These are phyloP conservation scores for Moricandia moricandioides DNA, from an alignment of 345 rosid genomes.

Conservation along the genomic window DNA sequence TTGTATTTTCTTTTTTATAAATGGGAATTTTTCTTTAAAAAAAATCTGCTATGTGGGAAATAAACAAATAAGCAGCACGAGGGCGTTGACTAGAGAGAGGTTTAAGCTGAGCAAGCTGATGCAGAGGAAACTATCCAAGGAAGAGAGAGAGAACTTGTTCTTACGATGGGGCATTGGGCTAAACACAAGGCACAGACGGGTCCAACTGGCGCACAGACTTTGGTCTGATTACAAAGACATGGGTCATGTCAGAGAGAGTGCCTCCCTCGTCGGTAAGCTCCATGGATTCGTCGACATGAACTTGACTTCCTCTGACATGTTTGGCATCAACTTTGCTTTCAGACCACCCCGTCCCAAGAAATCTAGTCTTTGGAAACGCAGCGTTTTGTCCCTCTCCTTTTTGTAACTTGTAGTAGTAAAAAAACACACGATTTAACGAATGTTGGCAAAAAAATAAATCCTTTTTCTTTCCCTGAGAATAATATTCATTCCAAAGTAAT, in stretches of 20 bases:
- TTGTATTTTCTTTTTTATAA: background rate
- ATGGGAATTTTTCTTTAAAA: background rate
- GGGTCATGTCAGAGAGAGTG: constrained; percentile 73
- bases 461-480: too few species aligned
- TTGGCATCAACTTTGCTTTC: constrained; percentile 45
- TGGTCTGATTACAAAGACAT: constrained; percentile 64
- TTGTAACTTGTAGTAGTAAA: constrained; percentile 23
- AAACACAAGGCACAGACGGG: constrained; percentile 60
- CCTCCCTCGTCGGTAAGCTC: constrained; percentile 63
- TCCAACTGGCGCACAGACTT: constrained; percentile 53
- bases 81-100: constrained; percentile 64
- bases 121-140: constrained; percentile 53
- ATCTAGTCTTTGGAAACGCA: constrained; percentile 38
- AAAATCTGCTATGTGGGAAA: background rate
- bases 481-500: too few species aligned
- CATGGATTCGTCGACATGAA: constrained; percentile 50
- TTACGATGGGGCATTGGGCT: constrained; percentile 68
- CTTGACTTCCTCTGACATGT: constrained; percentile 45
- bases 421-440: background rate
- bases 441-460: background rate
- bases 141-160: constrained; percentile 65
- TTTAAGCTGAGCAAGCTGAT: constrained; percentile 57
- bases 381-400: constrained; percentile 39
- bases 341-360: constrained; percentile 32
- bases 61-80: constrained; percentile 44